Base-by-base conservation (phyloP, 495 filamentous ascomycete species). In the Penicillium maclennaniae region DNA sequence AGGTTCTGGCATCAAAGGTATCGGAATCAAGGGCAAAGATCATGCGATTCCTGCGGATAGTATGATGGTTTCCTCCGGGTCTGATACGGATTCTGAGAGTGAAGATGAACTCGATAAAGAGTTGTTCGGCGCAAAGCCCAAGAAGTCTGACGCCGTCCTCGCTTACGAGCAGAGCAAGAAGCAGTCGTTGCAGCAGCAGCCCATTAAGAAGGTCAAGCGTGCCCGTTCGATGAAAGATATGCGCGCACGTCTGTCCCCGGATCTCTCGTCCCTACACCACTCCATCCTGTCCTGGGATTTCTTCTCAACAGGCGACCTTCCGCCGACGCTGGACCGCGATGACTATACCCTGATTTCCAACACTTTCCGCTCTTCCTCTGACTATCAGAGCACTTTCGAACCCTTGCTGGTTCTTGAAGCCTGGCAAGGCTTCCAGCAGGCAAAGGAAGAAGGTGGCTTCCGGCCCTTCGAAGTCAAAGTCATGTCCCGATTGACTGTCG, bases 251-350 rank as follows among this genome's bases (percentile, higher is more conserved):
- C 73, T 98, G 46, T 86, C 91, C 21, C 93, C 93, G 7, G 90
- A 96, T 59, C 84, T 98, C 65, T 86, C 91, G 26, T 75, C 81
- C 7, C 75, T 98, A 26, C 95, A 97, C 59, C 86, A 86, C 45
- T 82, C 84, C 9, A 88, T 98, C 25, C 83, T 98, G 8, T 77
- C 86, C 45, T 98, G 93, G 93, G 87, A 98, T 56, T 93, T 90
- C 60, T 97, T 95, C 63, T 87, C 95, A 55, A 74, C 79, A 27
- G 89, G 89, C 31, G 88, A 91, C 58, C 86, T 88, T 50, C 93
- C 93, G 9, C 90, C 93, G 2, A 79, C 76, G 36, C 75, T 80
- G 6, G 82, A 81, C 47, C 79, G 79, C 20, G 83, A 83, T 25
- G 81, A 84, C 34, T 96, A 92, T 61, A 82, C 73, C 43, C 70